Evolutionary conservation across 306 rosid species (phyloP), one percentile per base, ranked within the genome.

Genomic region (Sicyos baderoa): DNA sequence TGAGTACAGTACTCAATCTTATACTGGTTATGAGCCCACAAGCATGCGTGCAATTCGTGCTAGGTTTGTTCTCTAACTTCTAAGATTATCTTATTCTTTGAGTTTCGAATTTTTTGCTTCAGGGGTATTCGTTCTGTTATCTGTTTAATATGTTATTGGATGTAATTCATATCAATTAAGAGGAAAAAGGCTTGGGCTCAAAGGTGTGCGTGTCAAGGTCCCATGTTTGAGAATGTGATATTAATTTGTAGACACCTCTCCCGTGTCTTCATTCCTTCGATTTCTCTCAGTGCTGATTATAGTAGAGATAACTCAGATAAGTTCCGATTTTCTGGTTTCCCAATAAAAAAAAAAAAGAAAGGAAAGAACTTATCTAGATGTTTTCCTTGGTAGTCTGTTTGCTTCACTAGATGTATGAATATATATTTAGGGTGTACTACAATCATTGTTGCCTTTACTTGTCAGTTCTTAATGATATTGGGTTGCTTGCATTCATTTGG

Each of bases 21-120:
- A 93, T 37, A 93, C 99, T 45, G 97, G 96, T n/a, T 93, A 93
- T 54, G 96, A 93, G 87, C 99, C 99, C 2, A 93, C 96, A 8
- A 93, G 99, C 17, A 93, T 93, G 99, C 88, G 99, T 6, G 99
- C 99, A 11, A 93, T 93, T 85, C 86, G 99, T 50, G 99, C 99
- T 5, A 85, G 99, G 99, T 88, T 58, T 5, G 82, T 54, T 75
- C 68, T 42, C 71, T 8, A 50, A 69, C 29, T 65, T 65, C 53
- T 65, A 11, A 65, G 27, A 15, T 12, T 65, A 1, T 4, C n/a
- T n/a, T 69, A 16, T 50, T 32, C 23, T 50, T 68, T 3, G 35
- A 29, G 6, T 45, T 44, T 11, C 29, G 29, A 25, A 25, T 25
- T 40, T 42, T 18, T 42, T 56, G 52, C 52, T 42, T 42, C 65